phyloP scores from a whole-genome alignment of 345 rosid genomes.

The Excoecaria cochinchinensis region DNA sequence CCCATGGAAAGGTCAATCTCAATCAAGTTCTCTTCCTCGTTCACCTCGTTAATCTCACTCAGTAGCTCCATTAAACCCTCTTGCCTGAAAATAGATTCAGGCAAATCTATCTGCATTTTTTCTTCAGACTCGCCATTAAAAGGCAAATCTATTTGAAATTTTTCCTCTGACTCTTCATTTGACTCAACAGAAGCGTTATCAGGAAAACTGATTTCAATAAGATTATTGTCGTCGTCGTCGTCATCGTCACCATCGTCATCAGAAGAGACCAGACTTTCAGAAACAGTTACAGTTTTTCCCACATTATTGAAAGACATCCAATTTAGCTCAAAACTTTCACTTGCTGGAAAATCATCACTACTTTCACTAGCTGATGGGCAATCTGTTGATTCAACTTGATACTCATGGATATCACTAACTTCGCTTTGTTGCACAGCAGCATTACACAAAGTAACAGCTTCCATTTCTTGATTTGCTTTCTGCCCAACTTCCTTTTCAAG shows the following conservation, averaged over 20 bases:
- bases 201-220: slow-evolving; percentile 65
- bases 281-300: slow-evolving; percentile 21
- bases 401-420: slow-evolving; percentile 18
- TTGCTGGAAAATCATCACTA: slow-evolving; percentile 25
- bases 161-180: slow-evolving; percentile 26
- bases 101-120: slow-evolving; percentile 25
- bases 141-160: slow-evolving; percentile 22
- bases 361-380: slow-evolving; percentile 38
- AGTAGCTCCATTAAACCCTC: slow-evolving; percentile 43
- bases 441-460: slow-evolving; percentile 9
- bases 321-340: slow-evolving; percentile 27
- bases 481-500: slow-evolving; percentile 18
- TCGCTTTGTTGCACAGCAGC: slow-evolving; percentile 23
- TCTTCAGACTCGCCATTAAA: slow-evolving; percentile 21
- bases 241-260: slow-evolving; percentile 21
- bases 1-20: slow-evolving; percentile 80
- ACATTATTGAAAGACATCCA: slow-evolving; percentile 26
- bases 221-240: slow-evolving; percentile 49
- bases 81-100: slow-evolving; percentile 33
- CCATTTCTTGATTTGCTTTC: slow-evolving; percentile 10
- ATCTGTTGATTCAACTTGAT: slow-evolving; percentile 28
- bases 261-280: slow-evolving; percentile 27
- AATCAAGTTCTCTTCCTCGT: slow-evolving; percentile 69
- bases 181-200: slow-evolving; percentile 19
- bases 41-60: slow-evolving; percentile 49